Evolutionary conservation across 1,139 yeast genomes (phyloP).

Genomic region (Yamadazyma blattariae): DNA sequence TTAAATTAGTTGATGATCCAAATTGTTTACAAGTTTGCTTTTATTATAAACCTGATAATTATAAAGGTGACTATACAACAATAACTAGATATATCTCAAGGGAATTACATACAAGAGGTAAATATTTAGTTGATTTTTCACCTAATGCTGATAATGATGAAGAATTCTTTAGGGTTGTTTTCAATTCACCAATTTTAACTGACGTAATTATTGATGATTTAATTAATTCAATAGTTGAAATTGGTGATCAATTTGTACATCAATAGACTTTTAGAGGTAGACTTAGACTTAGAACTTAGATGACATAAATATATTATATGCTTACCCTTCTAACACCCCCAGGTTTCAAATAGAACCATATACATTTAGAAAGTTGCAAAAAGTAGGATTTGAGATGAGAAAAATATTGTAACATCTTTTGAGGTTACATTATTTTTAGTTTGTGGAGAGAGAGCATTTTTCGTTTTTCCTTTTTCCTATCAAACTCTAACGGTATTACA

Average conservation of each 20-base stretch:
- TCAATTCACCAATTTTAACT: conserved; percentile 67
- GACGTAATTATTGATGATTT: conserved; percentile 38
- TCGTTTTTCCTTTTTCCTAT: too few species aligned
- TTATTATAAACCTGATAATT: conserved; percentile 54
- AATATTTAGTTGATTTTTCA: conserved; percentile 77
- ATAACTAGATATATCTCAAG: conserved; percentile 64
- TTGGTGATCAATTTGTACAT: conserved; percentile 4
- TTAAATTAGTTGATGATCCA: conserved; percentile 55
- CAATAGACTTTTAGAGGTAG: too few species aligned
- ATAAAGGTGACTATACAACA: conserved; percentile 44
- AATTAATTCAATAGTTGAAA: conserved; percentile 27
- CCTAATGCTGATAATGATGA: conserved; percentile 52
- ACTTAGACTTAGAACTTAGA: too few species aligned
- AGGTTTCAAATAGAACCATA: too few species aligned
- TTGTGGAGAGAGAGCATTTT: too few species aligned
- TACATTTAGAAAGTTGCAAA: too few species aligned
- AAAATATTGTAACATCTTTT: too few species aligned
- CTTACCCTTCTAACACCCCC: too few species aligned
- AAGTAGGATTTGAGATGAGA: too few species aligned
- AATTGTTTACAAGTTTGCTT: conserved; percentile 86
- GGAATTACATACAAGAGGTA: conserved; percentile 59
- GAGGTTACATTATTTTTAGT: too few species aligned
- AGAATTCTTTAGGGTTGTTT: conserved; percentile 82
- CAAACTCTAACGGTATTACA: too few species aligned
- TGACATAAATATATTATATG: too few species aligned